Evolutionary conservation across 2,329 filamentous ascomycete species (phyloP).

Genomic region (Arthrobotrys entomopaga): DNA sequence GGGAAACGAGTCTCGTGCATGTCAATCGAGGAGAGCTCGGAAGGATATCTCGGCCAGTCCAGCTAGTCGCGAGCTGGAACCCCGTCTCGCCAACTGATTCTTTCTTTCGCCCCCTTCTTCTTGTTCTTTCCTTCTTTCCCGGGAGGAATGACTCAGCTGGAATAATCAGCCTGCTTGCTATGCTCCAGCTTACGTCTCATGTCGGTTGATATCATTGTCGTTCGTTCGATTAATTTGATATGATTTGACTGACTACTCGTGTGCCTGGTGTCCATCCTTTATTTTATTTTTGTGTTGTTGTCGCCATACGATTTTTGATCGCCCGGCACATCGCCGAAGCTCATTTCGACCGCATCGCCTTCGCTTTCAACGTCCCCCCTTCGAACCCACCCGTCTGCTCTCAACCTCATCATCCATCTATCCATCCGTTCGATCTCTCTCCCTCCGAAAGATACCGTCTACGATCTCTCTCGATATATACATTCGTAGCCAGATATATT

Average conservation of each 20-base stretch:
- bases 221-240: neutral
- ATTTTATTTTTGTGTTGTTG: too few relatives aligned
- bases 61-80: conserved; percentile 21
- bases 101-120: neutral
- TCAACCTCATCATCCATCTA: too few relatives aligned
- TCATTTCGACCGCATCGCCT: conserved; percentile 15
- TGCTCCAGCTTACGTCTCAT: conserved; percentile 1
- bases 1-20: conserved; percentile 29
- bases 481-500: neutral
- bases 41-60: neutral
- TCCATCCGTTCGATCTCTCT: too few relatives aligned
- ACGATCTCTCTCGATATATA: too few relatives aligned
- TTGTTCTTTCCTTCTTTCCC: neutral
- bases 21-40: neutral
- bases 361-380: conserved; percentile 13
- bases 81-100: conserved; percentile 26
- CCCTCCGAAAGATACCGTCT: too few relatives aligned
- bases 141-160: too few relatives aligned
- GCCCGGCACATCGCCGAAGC: conserved; percentile 54
- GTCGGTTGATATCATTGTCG: neutral
- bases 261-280: too few relatives aligned
- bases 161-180: neutral
- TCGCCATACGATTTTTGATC: neutral
- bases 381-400: conserved; percentile 6
- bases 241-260: too few relatives aligned